Conservation (phyloP, 371 early-diverging fungal genomes). For the Fennellomyces sp. region DNA sequence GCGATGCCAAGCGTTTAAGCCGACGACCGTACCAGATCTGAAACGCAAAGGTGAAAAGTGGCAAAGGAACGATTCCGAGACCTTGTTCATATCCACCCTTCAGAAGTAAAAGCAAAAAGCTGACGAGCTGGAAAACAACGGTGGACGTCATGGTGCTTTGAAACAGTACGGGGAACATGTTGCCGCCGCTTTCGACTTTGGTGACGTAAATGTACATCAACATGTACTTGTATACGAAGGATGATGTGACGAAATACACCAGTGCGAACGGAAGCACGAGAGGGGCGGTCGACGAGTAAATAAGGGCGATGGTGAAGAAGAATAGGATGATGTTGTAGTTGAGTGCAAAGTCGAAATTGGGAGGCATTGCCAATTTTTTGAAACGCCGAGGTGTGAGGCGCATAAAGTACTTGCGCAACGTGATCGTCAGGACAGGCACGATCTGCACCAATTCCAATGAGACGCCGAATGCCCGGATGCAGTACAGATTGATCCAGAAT, state of each 20-base stretch:
- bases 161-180: conserved; percentile 76
- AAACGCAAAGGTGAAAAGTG: conserved; percentile 57
- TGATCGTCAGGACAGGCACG: conserved; percentile 57
- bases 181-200: conserved; percentile 72
- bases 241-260: conserved; percentile 67
- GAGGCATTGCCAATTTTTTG: conserved; percentile 62
- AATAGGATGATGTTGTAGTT: conserved; percentile 76
- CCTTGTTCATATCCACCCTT: conserved; percentile 45
- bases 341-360: conserved; percentile 69
- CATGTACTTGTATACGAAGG: conserved; percentile 76
- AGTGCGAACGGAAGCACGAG: conserved; percentile 72
- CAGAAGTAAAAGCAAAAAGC: conserved; percentile 59
- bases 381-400: conserved; percentile 74
- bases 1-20: conserved; percentile 21
- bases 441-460: conserved; percentile 70
- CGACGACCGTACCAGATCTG: conserved; percentile 55
- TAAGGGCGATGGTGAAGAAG: conserved; percentile 74
- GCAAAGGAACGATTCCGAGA: conserved; percentile 58
- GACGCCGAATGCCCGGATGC: conserved; percentile 52
- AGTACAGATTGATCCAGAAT: conserved; percentile 74
- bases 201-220: conserved; percentile 73
- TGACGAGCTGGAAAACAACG: conserved; percentile 69
- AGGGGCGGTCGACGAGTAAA: conserved; percentile 78
- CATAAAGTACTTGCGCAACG: conserved; percentile 60
- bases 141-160: conserved; percentile 66